Evolutionary conservation across 139 green algal species (phyloP).

Genomic region (Chlamydomonas schloesseri): DNA sequence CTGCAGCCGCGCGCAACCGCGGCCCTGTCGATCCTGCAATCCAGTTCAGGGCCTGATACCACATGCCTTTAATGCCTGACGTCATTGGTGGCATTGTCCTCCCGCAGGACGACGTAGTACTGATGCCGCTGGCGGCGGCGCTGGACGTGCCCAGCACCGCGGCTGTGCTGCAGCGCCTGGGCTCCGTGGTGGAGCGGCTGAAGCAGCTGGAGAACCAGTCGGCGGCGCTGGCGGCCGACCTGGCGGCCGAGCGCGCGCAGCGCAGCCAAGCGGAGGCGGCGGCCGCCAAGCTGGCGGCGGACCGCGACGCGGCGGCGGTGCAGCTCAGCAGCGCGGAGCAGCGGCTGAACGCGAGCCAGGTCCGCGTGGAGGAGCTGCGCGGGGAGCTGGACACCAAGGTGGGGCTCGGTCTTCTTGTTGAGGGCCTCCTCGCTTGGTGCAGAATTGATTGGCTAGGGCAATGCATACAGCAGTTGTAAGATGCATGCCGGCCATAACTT

Average conservation of each 20-base stretch:
- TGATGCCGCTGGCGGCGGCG: not conserved
- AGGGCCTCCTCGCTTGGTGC: no score
- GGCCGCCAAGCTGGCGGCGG: not conserved
- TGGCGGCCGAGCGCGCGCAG: not conserved
- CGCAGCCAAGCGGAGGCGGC: not conserved
- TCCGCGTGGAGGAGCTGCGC: not conserved
- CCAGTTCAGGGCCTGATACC: no score
- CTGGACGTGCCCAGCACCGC: not conserved
- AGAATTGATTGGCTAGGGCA: no score
- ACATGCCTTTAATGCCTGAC: no score
- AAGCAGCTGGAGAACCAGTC: not conserved
- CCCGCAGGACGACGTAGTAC: slow-evolving; percentile 6
- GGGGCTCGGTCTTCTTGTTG: not conserved
- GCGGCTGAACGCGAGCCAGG: not conserved
- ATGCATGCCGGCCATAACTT: no score
- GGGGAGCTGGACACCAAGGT: not conserved
- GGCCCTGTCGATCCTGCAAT: no score
- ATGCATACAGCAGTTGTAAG: no score
- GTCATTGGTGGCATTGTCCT: no score
- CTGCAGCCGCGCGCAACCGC: no score
- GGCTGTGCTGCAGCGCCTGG: not conserved
- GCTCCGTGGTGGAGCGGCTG: not conserved
- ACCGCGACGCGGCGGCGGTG: not conserved
- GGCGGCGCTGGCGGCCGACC: not conserved
- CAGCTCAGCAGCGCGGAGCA: not conserved